phyloP scores from a whole-genome alignment of 208 protist species.

The Leishmania lainsoni region DNA sequence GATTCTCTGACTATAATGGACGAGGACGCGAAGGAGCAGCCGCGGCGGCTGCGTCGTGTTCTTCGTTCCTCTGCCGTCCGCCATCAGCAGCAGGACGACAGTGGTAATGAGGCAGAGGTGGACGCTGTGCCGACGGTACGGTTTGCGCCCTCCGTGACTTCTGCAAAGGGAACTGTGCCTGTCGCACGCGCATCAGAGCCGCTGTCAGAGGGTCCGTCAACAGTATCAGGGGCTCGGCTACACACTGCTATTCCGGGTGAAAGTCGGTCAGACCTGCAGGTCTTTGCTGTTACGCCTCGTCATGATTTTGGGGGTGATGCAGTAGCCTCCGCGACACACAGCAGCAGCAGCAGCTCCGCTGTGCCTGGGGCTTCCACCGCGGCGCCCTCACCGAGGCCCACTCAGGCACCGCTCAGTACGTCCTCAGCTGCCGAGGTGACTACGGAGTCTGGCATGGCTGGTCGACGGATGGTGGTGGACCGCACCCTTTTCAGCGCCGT shows the following conservation, averaged over 20 bases:
- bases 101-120: background rate
- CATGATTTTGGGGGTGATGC: background rate
- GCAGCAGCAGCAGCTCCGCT: background rate
- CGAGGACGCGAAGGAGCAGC: background rate
- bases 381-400: background rate
- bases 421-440: slow-evolving; percentile 13
- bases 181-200: slow-evolving; percentile 13
- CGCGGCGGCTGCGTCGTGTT: slow-evolving; percentile 17
- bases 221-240: background rate
- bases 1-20: background rate
- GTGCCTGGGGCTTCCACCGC: slow-evolving; percentile 1
- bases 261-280: background rate
- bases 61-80: slow-evolving; percentile 14
- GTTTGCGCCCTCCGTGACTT: background rate
- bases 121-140: slow-evolving; percentile 2
- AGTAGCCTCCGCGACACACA: background rate
- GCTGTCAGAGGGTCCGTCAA: slow-evolving; percentile 14
- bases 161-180: background rate
- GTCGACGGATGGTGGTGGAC: slow-evolving; percentile 36
- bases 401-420: background rate
- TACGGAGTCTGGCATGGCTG: slow-evolving; percentile 14
- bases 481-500: slow-evolving; percentile 60
- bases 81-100: background rate
- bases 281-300: background rate
- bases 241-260: background rate